Percentiles rank a stretch among this genome's conserved stretches.
phyloP scores from a whole-genome alignment of 225 moss, liverwort and hornwort genomes.

The Pseudoscleropodium purum region DNA sequence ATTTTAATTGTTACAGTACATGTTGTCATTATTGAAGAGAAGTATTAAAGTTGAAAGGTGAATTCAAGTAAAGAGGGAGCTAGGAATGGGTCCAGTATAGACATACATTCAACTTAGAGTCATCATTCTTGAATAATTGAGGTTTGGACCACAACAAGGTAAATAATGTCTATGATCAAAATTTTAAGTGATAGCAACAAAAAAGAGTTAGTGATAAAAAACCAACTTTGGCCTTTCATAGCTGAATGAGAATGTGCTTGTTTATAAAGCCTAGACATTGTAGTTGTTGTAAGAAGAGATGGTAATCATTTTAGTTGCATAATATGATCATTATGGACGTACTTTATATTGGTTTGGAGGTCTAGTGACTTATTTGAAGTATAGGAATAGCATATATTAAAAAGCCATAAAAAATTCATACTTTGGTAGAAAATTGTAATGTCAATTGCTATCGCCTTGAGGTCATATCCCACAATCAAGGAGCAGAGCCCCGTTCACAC shows the following conservation, averaged over 20 bases:
- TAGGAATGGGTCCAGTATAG: accelerated
- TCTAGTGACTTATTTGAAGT: neutral
- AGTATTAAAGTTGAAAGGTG: neutral
- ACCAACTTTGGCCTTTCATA: no score
- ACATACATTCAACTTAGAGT: accelerated
- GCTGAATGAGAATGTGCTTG: neutral
- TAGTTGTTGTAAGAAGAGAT: accelerated
- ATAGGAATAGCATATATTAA: accelerated
- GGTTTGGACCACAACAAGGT: accelerated
- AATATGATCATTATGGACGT: no score
- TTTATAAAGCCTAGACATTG: accelerated
- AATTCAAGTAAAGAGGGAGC: accelerated
- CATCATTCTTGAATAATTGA: neutral
- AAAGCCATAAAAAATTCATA: neutral
- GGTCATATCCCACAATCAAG: neutral
- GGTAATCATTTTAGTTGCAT: accelerated
- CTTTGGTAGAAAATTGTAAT: neutral
- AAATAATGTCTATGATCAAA: neutral
- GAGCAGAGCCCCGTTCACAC: neutral
- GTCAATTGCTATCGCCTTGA: neutral
- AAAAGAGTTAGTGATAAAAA: neutral
- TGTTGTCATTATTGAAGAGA: no score
- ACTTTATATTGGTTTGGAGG: no score
- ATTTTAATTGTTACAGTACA: neutral
- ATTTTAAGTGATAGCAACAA: accelerated